Conservation (phyloP, 805 yeast species). For the Starmerella bombi region DNA sequence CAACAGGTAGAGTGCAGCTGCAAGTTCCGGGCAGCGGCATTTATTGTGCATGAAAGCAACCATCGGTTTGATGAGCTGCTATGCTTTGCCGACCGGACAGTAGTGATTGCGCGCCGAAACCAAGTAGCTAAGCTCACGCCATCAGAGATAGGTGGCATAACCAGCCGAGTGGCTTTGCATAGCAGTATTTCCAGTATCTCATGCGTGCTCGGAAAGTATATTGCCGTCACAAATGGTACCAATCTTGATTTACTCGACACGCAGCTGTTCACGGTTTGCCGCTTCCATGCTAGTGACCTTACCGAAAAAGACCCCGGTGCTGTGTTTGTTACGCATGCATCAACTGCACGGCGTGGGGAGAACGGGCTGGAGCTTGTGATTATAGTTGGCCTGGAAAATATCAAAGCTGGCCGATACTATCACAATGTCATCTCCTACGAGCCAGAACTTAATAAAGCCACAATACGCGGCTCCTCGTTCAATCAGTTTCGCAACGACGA, state of each 20-base stretch:
- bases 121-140: not conserved
- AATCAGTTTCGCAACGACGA: not conserved
- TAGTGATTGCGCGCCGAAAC: not conserved
- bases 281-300: not conserved
- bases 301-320: not conserved
- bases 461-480: not conserved
- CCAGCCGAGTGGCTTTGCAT: not conserved
- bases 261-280: not conserved
- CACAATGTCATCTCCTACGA: not conserved
- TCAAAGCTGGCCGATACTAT: not conserved
- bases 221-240: not conserved
- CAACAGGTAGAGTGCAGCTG: not conserved
- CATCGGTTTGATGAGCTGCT: not conserved
- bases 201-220: not conserved
- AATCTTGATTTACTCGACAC: not conserved
- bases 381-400: not conserved
- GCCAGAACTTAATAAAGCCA: not conserved
- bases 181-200: not conserved
- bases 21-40: constrained; percentile 6
- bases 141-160: not conserved
- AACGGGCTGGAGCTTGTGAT: not conserved
- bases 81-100: not conserved
- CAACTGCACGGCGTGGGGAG: not conserved
- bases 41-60: not conserved
- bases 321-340: not conserved